Percentiles rank a stretch among this genome's conserved stretches.
Evolutionary conservation across 345 rosid genomes (phyloP).

Genomic region (Atalantia buxifolia): DNA sequence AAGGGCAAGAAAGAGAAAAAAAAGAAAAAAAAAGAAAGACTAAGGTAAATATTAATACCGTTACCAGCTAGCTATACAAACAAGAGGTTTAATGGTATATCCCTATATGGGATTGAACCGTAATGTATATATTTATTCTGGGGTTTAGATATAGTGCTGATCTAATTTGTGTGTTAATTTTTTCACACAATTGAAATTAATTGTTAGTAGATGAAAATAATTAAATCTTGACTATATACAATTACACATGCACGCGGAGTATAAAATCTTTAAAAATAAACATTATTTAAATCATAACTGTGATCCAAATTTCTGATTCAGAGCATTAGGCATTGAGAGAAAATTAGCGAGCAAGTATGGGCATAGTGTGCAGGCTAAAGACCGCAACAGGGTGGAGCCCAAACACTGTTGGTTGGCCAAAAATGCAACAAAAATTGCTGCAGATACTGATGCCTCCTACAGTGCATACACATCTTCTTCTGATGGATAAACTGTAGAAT

Average conservation of each 20-base stretch:
- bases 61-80: background rate
- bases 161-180: too few relatives aligned
- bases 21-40: background rate
- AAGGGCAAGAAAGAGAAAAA: background rate
- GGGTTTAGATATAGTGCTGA: too few relatives aligned
- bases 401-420: slow-evolving; percentile 28
- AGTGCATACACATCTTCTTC: slow-evolving; percentile 21
- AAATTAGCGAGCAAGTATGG: slow-evolving; percentile 12
- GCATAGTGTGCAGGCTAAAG: slow-evolving; percentile 13
- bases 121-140: too few relatives aligned
- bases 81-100: background rate
- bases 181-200: too few relatives aligned
- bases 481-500: slow-evolving; percentile 43
- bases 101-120: too few relatives aligned
- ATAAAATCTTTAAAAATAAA: too few relatives aligned
- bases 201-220: too few relatives aligned
- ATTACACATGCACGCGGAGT: too few relatives aligned
- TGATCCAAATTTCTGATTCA: too few relatives aligned
- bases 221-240: too few relatives aligned
- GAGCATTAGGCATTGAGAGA: too few relatives aligned
- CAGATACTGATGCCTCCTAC: slow-evolving; percentile 27
- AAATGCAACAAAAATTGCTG: slow-evolving; percentile 19
- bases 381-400: slow-evolving; percentile 32
- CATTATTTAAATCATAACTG: too few relatives aligned
- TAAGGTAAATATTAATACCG: background rate